Percentiles rank a stretch among this genome's conserved stretches.
These are phyloP conservation scores for Russula lepida DNA, from an alignment of 768 basidiomycete species.

Conservation along the genomic window DNA sequence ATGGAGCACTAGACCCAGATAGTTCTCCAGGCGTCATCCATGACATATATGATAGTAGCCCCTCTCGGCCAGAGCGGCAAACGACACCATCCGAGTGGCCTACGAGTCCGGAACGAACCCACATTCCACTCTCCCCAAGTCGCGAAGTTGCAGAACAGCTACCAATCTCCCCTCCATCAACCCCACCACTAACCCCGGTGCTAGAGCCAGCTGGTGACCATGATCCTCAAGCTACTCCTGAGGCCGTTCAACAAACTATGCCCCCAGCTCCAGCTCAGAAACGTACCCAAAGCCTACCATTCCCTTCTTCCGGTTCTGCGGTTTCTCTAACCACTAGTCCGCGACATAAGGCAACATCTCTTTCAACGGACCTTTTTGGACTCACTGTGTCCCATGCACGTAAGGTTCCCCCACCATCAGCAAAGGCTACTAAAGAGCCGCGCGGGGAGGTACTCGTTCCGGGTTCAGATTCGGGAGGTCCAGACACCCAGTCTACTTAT, in stretches of 20 bases:
- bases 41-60: neutral
- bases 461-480: constrained; percentile 8
- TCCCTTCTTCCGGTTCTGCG: neutral
- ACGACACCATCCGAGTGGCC: constrained; percentile 13
- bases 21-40: neutral
- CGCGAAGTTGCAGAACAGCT: neutral
- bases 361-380: neutral
- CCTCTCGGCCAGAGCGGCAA: neutral
- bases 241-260: neutral
- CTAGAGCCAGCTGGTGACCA: neutral
- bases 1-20: constrained; percentile 6
- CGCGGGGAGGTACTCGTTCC: constrained; percentile 16
- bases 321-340: neutral
- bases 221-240: neutral
- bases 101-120: neutral
- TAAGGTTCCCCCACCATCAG: constrained; percentile 1
- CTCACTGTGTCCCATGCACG: neutral
- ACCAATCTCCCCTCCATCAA: neutral
- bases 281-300: neutral
- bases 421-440: constrained; percentile 2
- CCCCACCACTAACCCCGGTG: neutral
- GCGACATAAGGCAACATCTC: constrained; percentile 3
- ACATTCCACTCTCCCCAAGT: neutral
- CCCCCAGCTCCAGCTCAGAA: neutral
- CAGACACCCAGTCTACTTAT: neutral